phyloP scores from a whole-genome alignment of 768 basidiomycete species.

The Tulasnella sp. region DNA sequence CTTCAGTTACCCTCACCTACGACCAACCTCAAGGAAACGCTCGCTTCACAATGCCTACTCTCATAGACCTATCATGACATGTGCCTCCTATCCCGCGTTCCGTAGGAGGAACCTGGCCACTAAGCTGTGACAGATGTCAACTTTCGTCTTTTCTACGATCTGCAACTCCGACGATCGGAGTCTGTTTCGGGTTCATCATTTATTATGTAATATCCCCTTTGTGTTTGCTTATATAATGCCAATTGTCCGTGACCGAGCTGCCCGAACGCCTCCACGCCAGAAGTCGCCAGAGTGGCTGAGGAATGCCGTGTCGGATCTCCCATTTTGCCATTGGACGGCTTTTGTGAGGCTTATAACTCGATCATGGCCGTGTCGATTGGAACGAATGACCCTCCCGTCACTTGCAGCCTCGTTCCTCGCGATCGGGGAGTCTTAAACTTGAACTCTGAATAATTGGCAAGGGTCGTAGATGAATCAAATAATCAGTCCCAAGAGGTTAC shows the following conservation, averaged over 20 bases:
- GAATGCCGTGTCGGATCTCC: neutral
- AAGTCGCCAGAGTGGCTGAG: too few species aligned
- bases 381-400: too few species aligned
- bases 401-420: too few species aligned
- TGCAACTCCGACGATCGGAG: conserved; percentile 2
- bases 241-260: neutral
- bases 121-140: neutral
- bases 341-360: too few species aligned
- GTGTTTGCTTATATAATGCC: neutral
- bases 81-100: neutral
- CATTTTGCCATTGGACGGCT: too few species aligned
- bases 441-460: too few species aligned
- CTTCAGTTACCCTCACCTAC: neutral
- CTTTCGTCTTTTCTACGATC: neutral
- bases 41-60: neutral
- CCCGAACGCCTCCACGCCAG: neutral
- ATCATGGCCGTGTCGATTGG: too few species aligned
- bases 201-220: neutral
- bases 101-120: too few species aligned
- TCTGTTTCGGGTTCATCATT: neutral
- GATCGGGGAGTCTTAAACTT: too few species aligned
- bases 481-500: too few species aligned
- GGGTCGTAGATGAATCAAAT: neutral
- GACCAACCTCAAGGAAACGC: neutral
- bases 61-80: neutral